phyloP scores from a whole-genome alignment of 2,329 filamentous ascomycete species.

The Neonectria faginata region DNA sequence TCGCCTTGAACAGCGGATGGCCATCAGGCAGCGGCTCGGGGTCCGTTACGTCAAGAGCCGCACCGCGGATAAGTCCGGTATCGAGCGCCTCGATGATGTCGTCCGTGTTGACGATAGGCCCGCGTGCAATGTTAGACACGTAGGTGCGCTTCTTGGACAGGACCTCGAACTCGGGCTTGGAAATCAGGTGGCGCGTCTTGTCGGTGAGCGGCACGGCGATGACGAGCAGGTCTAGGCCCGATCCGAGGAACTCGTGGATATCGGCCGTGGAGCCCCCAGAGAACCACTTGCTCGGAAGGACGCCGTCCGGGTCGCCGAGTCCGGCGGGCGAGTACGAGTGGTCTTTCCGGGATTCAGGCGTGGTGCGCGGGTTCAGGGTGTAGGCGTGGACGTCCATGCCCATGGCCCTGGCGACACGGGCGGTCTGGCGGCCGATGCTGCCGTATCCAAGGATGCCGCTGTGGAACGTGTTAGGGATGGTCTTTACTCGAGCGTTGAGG shows the following conservation, averaged over 20 bases:
- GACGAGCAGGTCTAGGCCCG: slow-evolving; percentile 65
- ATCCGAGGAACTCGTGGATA: slow-evolving; percentile 62
- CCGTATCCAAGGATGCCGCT: slow-evolving; percentile 68
- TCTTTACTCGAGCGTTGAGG: background rate
- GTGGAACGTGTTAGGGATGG: background rate
- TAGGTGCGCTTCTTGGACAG: slow-evolving; percentile 64
- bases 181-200: slow-evolving; percentile 63
- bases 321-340: slow-evolving; percentile 74
- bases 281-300: slow-evolving; percentile 64
- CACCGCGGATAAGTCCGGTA: slow-evolving; percentile 63
- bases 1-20: slow-evolving; percentile 75
- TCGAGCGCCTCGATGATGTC: slow-evolving; percentile 73
- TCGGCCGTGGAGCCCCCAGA: slow-evolving; percentile 57
- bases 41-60: slow-evolving; percentile 82
- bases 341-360: slow-evolving; percentile 73
- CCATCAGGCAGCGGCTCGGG: slow-evolving; percentile 79
- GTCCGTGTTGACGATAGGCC: slow-evolving; percentile 60
- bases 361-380: slow-evolving; percentile 76
- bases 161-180: slow-evolving; percentile 60
- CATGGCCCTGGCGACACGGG: slow-evolving; percentile 69
- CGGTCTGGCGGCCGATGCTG: slow-evolving; percentile 65
- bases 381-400: slow-evolving; percentile 81
- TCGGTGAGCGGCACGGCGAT: slow-evolving; percentile 64
- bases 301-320: slow-evolving; percentile 66
- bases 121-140: slow-evolving; percentile 78